Base-by-base conservation (phyloP, 148 eudicot genomes). In the Rheum nobile region DNA sequence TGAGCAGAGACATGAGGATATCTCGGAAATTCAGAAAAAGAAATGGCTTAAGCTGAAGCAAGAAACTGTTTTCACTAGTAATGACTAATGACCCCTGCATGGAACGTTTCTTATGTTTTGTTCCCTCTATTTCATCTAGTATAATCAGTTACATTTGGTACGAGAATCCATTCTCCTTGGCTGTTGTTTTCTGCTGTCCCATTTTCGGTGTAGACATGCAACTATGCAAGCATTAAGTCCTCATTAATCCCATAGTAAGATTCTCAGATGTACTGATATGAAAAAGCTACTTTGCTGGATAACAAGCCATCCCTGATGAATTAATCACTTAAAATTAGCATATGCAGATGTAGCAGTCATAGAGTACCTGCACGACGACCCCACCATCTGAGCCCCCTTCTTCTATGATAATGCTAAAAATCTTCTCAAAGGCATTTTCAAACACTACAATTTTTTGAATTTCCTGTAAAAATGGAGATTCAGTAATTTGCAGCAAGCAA, bases 301-400 rank as follows among this genome's bases (percentile, higher is more conserved):
- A 63, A 63, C 69, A 28, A 28, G 67, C 17, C 67, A 29, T 61
- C 37, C 28, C 26, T 31, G 34, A 29, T 61, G 19, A 61, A 29
- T 5, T 6, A 12, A 61, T 32, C 39, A 65, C 76, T 19, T 10
- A 63, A 11, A 29, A 63, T n/a, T 69, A 28, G 50, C 52, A 29
- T 4, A 37, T 16, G n/a, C 12, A 74, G 17, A 61, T 22, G 13
- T 54, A 43, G 32, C 8, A 26, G 28, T 17, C 29, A 39, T 26
- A 71, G 80, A 76, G 75, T 63, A 89, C 99, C 99, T 95, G 99
- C 80, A 95, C 99, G 79, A 95, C 96, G 19, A 95, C 99, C 42
- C 99, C 99, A 28, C 99, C 99, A 71, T 95, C 99, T 55, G 97
- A 95, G 71, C 94, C 94, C 29, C 99, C 99, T 84, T 95, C 99